Base-by-base conservation (phyloP, 352 stramenopile genomes). In the Phytophthora fragariae region DNA sequence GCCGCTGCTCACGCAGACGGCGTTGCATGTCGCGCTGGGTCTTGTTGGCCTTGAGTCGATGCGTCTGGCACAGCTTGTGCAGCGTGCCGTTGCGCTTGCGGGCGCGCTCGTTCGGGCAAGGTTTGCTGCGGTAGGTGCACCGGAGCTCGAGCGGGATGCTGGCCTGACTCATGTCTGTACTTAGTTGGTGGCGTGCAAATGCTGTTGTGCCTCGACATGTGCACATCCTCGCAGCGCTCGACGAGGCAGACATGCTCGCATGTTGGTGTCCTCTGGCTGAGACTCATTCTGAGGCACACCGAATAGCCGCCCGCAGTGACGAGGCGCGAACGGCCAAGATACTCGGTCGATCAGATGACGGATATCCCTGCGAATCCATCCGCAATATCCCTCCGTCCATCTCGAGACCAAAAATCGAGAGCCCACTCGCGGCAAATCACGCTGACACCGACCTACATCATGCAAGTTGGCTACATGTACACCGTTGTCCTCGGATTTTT, bases 11-110 rank as follows among this genome's bases (percentile, higher is more conserved):
- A 17, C 78, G 78, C 4, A 75, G 62, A 24, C 79, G 75, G 3
- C 79, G 68, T 50, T 86, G 73, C 55, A 89, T 79, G 12, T 78
- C 78, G 53, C 79, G 82, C 63, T 91, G 83, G 41, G 82, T 87
- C 19, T 83, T 77, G 65, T 91, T 91, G 54, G 82, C 81, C 64
- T 88, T 86, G 53, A 77, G 60, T 14, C 83, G 81, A 62, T 91
- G 83, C 37, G 72, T 75, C 46, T 81, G 68, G 49, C 83, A 91
- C 44, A 91, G 79, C 33, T 80, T 83, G 66, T 91, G 83, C 33
- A 85, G 59, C 1, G 65, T 67, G 33, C 83, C 83, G 37, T 84
- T 86, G 54, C 72, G 77, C 76, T 91, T 91, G 53, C 68, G 70
- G 31, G 83, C 81, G 6, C 83, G 81, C 47, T 81, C 68, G 46